Evolutionary conservation across 192 early-diverging fungal genomes (phyloP).

Genomic region (Coemansia sp.): DNA sequence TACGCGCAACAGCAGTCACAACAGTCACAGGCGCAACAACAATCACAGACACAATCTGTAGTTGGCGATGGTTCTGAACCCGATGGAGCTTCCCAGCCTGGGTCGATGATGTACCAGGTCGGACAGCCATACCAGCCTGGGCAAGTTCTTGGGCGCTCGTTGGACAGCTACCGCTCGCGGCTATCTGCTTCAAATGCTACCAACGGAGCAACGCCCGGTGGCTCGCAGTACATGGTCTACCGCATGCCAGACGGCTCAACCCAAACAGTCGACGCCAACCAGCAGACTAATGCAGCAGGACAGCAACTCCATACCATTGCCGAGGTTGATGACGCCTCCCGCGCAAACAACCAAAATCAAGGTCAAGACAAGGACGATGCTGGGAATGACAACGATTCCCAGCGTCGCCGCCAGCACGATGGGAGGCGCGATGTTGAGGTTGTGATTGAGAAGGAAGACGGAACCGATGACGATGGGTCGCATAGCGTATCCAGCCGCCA

Average conservation of each 20-base stretch:
- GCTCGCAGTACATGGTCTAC: conserved; percentile 53
- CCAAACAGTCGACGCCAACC: conserved; percentile 28
- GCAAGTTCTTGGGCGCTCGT: conserved; percentile 45
- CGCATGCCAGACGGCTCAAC: conserved; percentile 50
- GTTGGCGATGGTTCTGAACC: conserved; percentile 16
- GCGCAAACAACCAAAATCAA: conserved; percentile 6
- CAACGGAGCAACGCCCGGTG: not conserved
- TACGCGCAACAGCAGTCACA: conserved; percentile 32
- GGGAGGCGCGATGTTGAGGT: not conserved
- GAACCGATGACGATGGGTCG: not conserved
- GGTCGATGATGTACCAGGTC: conserved; percentile 39
- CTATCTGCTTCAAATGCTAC: conserved; percentile 10
- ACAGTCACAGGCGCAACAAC: conserved; percentile 17
- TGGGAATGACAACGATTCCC: not conserved
- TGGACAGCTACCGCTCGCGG: conserved; percentile 47
- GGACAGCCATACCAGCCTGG: conserved; percentile 56
- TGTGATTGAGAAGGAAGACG: not conserved
- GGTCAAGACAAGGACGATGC: conserved; percentile 9
- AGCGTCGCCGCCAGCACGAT: not conserved
- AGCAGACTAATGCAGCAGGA: conserved; percentile 21
- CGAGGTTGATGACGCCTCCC: conserved; percentile 38
- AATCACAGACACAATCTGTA: conserved; percentile 9
- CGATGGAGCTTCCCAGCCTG: conserved; percentile 22
- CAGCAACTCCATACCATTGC: conserved; percentile 46
- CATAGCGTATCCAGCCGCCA: conserved; percentile 3